Evolutionary conservation across 129 eudicot genomes (phyloP).

Genomic region (Flaveria ramosissima): DNA sequence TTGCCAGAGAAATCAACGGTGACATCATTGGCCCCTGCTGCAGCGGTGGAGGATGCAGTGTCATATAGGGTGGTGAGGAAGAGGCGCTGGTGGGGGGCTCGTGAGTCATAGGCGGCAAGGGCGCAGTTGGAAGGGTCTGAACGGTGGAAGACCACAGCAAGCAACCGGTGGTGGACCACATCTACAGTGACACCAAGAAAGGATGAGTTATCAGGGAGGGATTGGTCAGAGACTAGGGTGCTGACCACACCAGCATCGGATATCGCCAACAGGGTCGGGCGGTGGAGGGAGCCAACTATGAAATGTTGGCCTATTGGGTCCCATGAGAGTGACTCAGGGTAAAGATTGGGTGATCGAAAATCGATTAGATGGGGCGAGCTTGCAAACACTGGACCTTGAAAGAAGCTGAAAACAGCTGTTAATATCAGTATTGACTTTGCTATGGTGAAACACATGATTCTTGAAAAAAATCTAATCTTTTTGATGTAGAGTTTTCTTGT

Average conservation of each 20-base stretch:
- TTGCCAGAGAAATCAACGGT: constrained; percentile 68
- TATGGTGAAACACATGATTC: constrained; percentile 35
- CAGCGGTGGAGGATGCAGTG: constrained; percentile 26
- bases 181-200: constrained; percentile 76
- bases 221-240: constrained; percentile 50
- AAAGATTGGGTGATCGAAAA: constrained; percentile 69
- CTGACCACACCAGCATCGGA: constrained; percentile 80
- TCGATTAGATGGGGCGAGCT: constrained; percentile 61
- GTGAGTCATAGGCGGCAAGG: constrained; percentile 69
- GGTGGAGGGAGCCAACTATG: constrained; percentile 65
- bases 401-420: constrained; percentile 23
- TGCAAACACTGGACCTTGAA: constrained; percentile 26
- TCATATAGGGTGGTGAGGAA: constrained; percentile 59
- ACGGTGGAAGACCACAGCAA: constrained; percentile 52
- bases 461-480: neutral
- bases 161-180: constrained; percentile 46
- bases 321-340: constrained; percentile 71
- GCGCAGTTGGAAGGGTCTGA: constrained; percentile 50
- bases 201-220: constrained; percentile 59
- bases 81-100: constrained; percentile 50
- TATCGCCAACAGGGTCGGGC: constrained; percentile 54
- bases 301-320: constrained; percentile 76
- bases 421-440: constrained; percentile 30
- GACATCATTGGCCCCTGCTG: constrained; percentile 60
- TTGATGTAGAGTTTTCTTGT: neutral